phyloP scores from a whole-genome alignment of 257 asterid genomes.

The Forsythia suspensa region DNA sequence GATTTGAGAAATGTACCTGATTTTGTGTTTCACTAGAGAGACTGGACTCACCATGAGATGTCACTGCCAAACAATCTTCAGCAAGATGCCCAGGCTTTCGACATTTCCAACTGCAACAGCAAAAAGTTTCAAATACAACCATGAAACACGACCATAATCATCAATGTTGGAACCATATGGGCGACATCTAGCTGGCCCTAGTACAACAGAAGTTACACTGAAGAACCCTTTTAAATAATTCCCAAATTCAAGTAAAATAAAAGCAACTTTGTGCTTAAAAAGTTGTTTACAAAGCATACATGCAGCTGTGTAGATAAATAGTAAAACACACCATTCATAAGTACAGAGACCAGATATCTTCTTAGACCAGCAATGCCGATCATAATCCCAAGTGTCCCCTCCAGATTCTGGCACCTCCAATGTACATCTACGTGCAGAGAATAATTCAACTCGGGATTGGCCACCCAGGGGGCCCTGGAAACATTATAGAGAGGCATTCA shows the following conservation, averaged over 20 bases:
- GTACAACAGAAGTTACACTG: background rate
- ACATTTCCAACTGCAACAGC: constrained; percentile 78
- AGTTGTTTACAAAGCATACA: background rate
- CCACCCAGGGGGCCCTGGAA: constrained; percentile 43
- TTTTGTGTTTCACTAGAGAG: constrained; percentile 34
- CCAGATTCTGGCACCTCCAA: constrained; percentile 65
- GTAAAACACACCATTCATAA: constrained; percentile 62
- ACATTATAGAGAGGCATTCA: constrained; percentile 10
- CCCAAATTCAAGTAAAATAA: background rate
- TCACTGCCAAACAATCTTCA: constrained; percentile 71
- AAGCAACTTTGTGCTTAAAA: constrained; percentile 13
- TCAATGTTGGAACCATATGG: background rate
- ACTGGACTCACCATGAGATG: constrained; percentile 33
- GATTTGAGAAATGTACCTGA: constrained; percentile 27
- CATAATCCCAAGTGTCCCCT: constrained; percentile 65
- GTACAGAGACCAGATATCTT: constrained; percentile 69
- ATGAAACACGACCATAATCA: background rate
- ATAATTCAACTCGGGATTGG: constrained; percentile 30
- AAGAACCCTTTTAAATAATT: constrained; percentile 3
- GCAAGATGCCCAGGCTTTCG: constrained; percentile 89
- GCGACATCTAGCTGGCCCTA: background rate
- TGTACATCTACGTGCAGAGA: constrained; percentile 40
- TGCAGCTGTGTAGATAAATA: background rate
- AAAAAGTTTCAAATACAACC: constrained; percentile 8
- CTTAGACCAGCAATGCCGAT: constrained; percentile 62